Conservation (phyloP, 1,284 basidiomycete genomes). For the Coniferiporia sulphurascens region DNA sequence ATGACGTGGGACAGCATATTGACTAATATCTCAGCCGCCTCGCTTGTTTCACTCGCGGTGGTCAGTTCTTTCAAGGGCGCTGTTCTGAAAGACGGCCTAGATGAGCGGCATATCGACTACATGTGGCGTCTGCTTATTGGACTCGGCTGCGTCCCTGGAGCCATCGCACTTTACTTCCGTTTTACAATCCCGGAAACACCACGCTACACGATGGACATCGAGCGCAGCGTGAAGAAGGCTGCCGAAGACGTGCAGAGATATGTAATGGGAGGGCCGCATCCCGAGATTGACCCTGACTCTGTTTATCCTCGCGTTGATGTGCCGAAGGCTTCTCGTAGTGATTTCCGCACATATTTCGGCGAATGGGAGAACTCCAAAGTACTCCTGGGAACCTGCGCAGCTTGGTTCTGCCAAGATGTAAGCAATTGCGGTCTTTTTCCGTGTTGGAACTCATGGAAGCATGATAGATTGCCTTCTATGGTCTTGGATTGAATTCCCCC, state of each 20-base stretch:
- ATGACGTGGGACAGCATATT: not conserved
- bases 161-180: slow-evolving; percentile 51
- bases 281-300: slow-evolving; percentile 51
- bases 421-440: slow-evolving; percentile 21
- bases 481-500: slow-evolving; percentile 59
- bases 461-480: slow-evolving; percentile 54
- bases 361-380: slow-evolving; percentile 63
- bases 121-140: slow-evolving; percentile 39
- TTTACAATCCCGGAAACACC: slow-evolving; percentile 56
- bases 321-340: slow-evolving; percentile 58
- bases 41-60: slow-evolving; percentile 53
- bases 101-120: slow-evolving; percentile 33
- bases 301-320: slow-evolving; percentile 53
- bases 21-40: slow-evolving; percentile 32
- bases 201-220: slow-evolving; percentile 70
- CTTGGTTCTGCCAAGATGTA: slow-evolving; percentile 77
- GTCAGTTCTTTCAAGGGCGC: slow-evolving; percentile 51
- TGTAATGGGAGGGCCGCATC: slow-evolving; percentile 43
- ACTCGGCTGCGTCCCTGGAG: slow-evolving; percentile 48
- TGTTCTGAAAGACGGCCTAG: slow-evolving; percentile 35
- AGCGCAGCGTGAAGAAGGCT: slow-evolving; percentile 55
- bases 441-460: not conserved
- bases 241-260: slow-evolving; percentile 63
- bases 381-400: slow-evolving; percentile 57
- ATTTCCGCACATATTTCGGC: slow-evolving; percentile 61